Conservation (phyloP, 2,329 filamentous ascomycete genomes). For the Biscogniauxia mediterranea region DNA sequence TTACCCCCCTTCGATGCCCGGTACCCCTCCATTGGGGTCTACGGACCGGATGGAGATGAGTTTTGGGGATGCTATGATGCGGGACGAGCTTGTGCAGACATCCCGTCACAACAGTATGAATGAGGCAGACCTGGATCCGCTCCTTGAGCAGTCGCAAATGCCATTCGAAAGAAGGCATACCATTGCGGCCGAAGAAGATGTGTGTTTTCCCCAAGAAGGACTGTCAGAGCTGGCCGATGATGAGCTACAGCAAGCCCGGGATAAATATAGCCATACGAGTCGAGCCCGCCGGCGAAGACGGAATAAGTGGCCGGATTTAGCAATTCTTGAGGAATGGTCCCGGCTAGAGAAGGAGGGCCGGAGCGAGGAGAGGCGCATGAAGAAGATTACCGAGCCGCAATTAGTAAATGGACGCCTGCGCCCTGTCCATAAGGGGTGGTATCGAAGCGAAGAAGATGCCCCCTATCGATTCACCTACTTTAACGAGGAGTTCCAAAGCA, state of each 20-base stretch:
- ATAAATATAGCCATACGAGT: constrained; percentile 36
- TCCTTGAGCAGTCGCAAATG: constrained; percentile 33
- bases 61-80: constrained; percentile 69
- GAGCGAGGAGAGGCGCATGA: constrained; percentile 77
- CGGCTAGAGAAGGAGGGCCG: constrained; percentile 84
- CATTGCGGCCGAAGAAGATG: constrained; percentile 74
- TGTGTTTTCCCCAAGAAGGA: constrained; percentile 82
- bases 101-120: constrained; percentile 22
- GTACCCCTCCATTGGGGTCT: constrained; percentile 54
- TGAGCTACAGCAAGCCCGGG: constrained; percentile 55
- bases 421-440: constrained; percentile 78
- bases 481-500: constrained; percentile 94
- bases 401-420: constrained; percentile 86
- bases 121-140: constrained; percentile 23
- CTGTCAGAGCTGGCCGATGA: constrained; percentile 82
- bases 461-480: constrained; percentile 98
- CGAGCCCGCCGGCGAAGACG: constrained; percentile 56
- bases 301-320: constrained; percentile 81
- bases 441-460: constrained; percentile 80
- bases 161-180: constrained; percentile 52
- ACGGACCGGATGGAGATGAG: constrained; percentile 51
- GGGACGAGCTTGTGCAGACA: constrained; percentile 56
- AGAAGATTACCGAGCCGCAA: constrained; percentile 91
- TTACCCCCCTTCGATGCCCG: constrained; percentile 66
- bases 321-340: constrained; percentile 84